phyloP scores from a whole-genome alignment of 805 yeast species.

The Brettanomyces custersianus region DNA sequence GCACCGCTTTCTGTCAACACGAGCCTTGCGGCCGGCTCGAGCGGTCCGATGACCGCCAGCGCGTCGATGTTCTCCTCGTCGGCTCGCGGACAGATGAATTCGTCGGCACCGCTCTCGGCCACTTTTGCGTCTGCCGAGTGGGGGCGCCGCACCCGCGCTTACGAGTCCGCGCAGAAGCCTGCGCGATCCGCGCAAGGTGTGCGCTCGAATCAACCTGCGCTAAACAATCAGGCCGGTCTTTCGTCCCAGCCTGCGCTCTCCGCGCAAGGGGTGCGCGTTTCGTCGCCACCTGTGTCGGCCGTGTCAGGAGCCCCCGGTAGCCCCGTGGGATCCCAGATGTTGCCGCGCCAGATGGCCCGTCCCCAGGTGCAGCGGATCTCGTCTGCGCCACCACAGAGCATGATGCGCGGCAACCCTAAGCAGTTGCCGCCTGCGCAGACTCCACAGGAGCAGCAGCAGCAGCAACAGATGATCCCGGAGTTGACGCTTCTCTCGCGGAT shows the following conservation, averaged over 20 bases:
- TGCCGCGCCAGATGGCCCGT: slow-evolving; percentile 1
- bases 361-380: neutral
- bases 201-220: too few relatives aligned
- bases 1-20: slow-evolving; percentile 3
- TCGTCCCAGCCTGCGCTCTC: neutral
- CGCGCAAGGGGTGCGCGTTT: neutral
- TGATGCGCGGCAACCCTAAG: slow-evolving; percentile 2
- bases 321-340: neutral
- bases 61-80: too few relatives aligned
- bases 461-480: slow-evolving; percentile 37
- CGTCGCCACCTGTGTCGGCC: neutral
- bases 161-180: neutral
- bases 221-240: too few relatives aligned
- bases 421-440: slow-evolving; percentile 3
- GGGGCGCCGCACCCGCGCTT: slow-evolving; percentile 2
- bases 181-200: neutral
- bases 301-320: neutral
- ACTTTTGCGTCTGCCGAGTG: slow-evolving; percentile 7
- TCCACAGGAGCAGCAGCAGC: slow-evolving; percentile 3
- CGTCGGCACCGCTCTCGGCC: slow-evolving; percentile 5
- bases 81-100: too few relatives aligned
- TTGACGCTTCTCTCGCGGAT: slow-evolving; percentile 67
- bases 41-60: slow-evolving; percentile 1
- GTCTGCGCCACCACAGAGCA: slow-evolving; percentile 4
- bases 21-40: neutral